Conservation (phyloP, 2,329 filamentous ascomycete species). For the Curvularia lunata region DNA sequence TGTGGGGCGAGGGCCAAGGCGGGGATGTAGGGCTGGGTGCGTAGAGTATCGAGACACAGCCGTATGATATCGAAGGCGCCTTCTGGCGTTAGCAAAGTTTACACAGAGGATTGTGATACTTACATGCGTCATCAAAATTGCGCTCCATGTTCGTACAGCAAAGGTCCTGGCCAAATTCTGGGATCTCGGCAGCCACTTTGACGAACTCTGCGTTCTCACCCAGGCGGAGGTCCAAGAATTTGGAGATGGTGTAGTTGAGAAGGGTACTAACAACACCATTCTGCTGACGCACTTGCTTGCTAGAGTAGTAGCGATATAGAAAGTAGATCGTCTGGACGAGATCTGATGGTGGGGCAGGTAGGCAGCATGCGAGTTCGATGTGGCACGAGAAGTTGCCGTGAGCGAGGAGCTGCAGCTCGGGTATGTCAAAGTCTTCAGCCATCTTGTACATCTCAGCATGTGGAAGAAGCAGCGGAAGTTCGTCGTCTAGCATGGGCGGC, state of each 20-base stretch:
- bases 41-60: slow-evolving; percentile 17
- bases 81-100: slow-evolving; percentile 10
- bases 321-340: slow-evolving; percentile 51
- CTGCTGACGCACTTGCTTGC: slow-evolving; percentile 29
- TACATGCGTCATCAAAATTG: slow-evolving; percentile 52
- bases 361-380: slow-evolving; percentile 49
- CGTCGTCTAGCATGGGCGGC: slow-evolving; percentile 26
- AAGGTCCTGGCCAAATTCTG: slow-evolving; percentile 51
- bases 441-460: slow-evolving; percentile 53
- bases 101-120: slow-evolving; percentile 20
- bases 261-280: slow-evolving; percentile 48
- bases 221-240: slow-evolving; percentile 49
- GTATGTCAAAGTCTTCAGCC: slow-evolving; percentile 50
- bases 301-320: slow-evolving; percentile 39
- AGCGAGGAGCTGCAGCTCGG: slow-evolving; percentile 48
- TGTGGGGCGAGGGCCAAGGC: slow-evolving; percentile 17
- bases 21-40: slow-evolving; percentile 6
- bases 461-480: slow-evolving; percentile 43
- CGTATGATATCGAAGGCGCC: slow-evolving; percentile 25
- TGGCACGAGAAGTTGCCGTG: slow-evolving; percentile 50
- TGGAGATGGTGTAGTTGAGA: slow-evolving; percentile 53
- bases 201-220: slow-evolving; percentile 47
- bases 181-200: slow-evolving; percentile 44
- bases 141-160: slow-evolving; percentile 48
- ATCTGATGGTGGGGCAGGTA: slow-evolving; percentile 48